A percentile compares a stretch with the other conserved stretches of the same genome.
phyloP scores from a whole-genome alignment of 2,329 filamentous ascomycete genomes.

The Fusarium protoensiforme region DNA sequence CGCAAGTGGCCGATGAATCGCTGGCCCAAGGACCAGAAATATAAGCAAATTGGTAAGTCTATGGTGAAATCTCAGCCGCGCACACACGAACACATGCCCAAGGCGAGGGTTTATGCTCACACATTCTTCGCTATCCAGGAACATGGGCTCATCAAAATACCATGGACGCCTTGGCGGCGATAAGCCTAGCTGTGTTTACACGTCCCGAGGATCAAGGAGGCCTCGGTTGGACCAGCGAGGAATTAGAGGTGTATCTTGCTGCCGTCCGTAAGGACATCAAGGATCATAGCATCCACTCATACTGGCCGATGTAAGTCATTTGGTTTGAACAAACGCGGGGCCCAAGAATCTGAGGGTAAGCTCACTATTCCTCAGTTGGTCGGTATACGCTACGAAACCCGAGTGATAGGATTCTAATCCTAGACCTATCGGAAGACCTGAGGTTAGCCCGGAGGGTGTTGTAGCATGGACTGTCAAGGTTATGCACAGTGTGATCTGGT shows the following conservation, averaged over 20 bases:
- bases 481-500: too few relatives aligned
- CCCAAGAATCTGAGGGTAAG: not conserved
- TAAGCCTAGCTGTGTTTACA: slow-evolving; percentile 13
- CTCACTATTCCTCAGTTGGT: slow-evolving; percentile 5
- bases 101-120: too few relatives aligned
- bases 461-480: too few relatives aligned
- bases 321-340: not conserved
- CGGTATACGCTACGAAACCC: slow-evolving; percentile 7
- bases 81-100: too few relatives aligned
- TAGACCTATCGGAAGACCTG: too few relatives aligned
- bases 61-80: not conserved
- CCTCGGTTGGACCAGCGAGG: slow-evolving; percentile 6
- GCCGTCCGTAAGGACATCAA: slow-evolving; percentile 8
- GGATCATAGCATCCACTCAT: slow-evolving; percentile 1
- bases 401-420: not conserved
- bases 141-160: slow-evolving; percentile 8
- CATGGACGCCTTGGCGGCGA: slow-evolving; percentile 5
- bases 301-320: slow-evolving; percentile 16
- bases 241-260: slow-evolving; percentile 8
- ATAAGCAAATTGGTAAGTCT: slow-evolving; percentile 32
- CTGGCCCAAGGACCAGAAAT: slow-evolving; percentile 21
- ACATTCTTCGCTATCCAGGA: not conserved
- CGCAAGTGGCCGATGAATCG: slow-evolving; percentile 19
- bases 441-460: too few relatives aligned
- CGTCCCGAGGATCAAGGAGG: slow-evolving; percentile 6